Evolutionary conservation across 2,329 filamentous ascomycete genomes (phyloP), one percentile per base, ranked within the genome.

Genomic region (Aspergillus sp.): DNA sequence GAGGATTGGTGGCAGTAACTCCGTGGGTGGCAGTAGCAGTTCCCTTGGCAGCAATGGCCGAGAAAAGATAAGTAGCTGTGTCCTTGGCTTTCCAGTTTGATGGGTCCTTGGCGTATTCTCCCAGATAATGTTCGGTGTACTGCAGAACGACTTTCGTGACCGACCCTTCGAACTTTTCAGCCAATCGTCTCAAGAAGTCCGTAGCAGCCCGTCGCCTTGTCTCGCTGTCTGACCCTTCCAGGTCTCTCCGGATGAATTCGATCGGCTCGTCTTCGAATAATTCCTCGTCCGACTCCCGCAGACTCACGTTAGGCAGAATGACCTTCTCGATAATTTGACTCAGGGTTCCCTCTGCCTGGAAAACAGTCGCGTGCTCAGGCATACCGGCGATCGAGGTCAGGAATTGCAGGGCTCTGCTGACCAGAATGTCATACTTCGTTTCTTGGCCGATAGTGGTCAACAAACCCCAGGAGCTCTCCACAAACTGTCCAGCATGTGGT

Each of bases 201-300:
- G 91, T 97, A 0, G 94, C 90, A 36, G 93, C 91, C 60, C 93
- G 80, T 56, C 93, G 79, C 61, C 93, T 79, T 1, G 93, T 98
- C 64, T 97, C 93, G 46, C 86, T 94, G 67, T 98, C 93, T 1
- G 93, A 96, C 5, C 93, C 93, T 66, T 98, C 93, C 42, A 98
- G 75, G 67, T 98, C 93, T 59, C 89, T 81, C 52, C 93, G 81
- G 61, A 98, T 98, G 64, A 94, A 98, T 67, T 98, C 93, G 55
- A 98, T 98, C 0, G 93, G 93, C 72, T 98, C 94, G 63, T 98
- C 94, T 64, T 98, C 93, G 58, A 98, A 97, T 55, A 95, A 78
- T 66, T 98, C 93, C 46, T 95, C 79, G 55, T 98, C 94, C 0
- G 90, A 93, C 60, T 96, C 93, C 55, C 94, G 82, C 50, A 98